phyloP scores from a whole-genome alignment of 116 monocot species.

The Papilionanthe hybrid region DNA sequence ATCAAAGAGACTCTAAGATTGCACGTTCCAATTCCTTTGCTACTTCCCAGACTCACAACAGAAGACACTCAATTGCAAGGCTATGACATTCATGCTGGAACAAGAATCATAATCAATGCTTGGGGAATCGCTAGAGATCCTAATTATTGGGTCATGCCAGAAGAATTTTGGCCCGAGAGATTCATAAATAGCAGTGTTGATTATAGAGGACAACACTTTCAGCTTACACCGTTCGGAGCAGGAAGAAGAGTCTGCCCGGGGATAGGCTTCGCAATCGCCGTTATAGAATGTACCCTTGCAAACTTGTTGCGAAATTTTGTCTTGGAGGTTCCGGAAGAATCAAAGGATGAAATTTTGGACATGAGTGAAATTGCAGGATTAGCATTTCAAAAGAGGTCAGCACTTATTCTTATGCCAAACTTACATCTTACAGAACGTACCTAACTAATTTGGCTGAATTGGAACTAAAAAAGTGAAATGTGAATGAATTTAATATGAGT shows the following conservation, averaged over 20 bases:
- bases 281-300: constrained; percentile 11
- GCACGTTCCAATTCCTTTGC: constrained; percentile 15
- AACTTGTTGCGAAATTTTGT: constrained; percentile 16
- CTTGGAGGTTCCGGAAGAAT: constrained; percentile 9
- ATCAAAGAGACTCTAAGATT: constrained; percentile 23
- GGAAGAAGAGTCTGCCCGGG: constrained; percentile 28
- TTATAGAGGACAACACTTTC: constrained; percentile 19
- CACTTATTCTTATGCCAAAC: not conserved
- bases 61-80: constrained; percentile 4
- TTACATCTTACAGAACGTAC: too few relatives aligned
- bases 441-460: too few relatives aligned
- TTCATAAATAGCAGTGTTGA: constrained; percentile 13
- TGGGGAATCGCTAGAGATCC: constrained; percentile 26
- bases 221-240: constrained; percentile 22
- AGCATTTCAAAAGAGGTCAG: not conserved
- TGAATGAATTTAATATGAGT: too few relatives aligned
- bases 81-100: constrained; percentile 13
- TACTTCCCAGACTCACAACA: constrained; percentile 10
- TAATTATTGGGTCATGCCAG: constrained; percentile 13
- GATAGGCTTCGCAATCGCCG: constrained; percentile 8
- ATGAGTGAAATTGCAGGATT: constrained; percentile 17
- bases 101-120: constrained; percentile 17
- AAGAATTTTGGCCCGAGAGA: constrained; percentile 21
- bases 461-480: too few relatives aligned
- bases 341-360: constrained; percentile 6